Percentiles rank a stretch among this genome's conserved stretches.
These are phyloP conservation scores for Parmelia sp. DNA, from an alignment of 495 filamentous ascomycete species.

Conservation along the genomic window DNA sequence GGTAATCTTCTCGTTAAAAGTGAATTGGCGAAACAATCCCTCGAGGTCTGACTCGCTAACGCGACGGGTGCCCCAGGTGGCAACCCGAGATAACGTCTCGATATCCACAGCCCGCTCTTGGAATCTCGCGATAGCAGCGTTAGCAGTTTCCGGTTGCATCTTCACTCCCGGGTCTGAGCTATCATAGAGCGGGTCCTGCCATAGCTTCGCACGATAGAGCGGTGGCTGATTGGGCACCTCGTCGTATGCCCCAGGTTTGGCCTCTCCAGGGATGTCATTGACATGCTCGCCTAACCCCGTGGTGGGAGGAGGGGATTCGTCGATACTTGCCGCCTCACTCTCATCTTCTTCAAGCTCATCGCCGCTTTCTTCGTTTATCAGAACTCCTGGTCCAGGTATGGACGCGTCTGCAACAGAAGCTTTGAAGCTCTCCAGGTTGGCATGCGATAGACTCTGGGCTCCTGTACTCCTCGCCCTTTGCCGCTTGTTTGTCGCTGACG, in stretches of 20 bases:
- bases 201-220: slow-evolving; percentile 37
- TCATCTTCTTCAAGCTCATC: slow-evolving; percentile 34
- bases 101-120: slow-evolving; percentile 39
- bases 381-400: slow-evolving; percentile 43
- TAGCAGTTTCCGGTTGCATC: slow-evolving; percentile 41
- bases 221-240: slow-evolving; percentile 27
- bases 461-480: slow-evolving; percentile 45
- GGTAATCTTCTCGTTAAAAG: slow-evolving; percentile 44
- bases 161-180: slow-evolving; percentile 31
- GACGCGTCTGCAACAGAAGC: slow-evolving; percentile 24
- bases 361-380: slow-evolving; percentile 43
- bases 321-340: slow-evolving; percentile 24
- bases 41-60: slow-evolving; percentile 57
- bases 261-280: slow-evolving; percentile 30
- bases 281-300: slow-evolving; percentile 33
- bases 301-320: slow-evolving; percentile 32
- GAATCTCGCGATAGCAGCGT: slow-evolving; percentile 42
- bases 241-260: slow-evolving; percentile 22
- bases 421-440: slow-evolving; percentile 25
- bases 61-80: slow-evolving; percentile 67
- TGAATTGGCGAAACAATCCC: slow-evolving; percentile 57
- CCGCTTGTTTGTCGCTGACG: slow-evolving; percentile 22
- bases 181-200: slow-evolving; percentile 39
- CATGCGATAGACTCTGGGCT: slow-evolving; percentile 38
- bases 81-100: slow-evolving; percentile 53